Conservation (phyloP, 2,329 filamentous ascomycete species). For the Nakataea oryzae region DNA sequence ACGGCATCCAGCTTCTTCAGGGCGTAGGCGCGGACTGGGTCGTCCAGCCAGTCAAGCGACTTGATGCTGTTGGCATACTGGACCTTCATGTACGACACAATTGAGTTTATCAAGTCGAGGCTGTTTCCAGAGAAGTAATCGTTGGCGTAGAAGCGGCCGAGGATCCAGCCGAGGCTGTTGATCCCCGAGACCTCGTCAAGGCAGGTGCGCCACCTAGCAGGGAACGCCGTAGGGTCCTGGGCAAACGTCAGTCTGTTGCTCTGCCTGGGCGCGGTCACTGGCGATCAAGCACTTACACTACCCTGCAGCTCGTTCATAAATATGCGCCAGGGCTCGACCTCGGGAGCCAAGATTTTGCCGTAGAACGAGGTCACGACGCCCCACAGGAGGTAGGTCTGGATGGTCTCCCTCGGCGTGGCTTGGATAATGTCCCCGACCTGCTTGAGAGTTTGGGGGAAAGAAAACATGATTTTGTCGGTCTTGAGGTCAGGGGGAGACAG, state of each 20-base stretch:
- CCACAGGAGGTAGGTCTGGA: slow-evolving; percentile 45
- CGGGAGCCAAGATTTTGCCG: slow-evolving; percentile 34
- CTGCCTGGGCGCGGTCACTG: background rate
- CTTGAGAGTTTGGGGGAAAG: slow-evolving; percentile 39
- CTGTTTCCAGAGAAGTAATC: slow-evolving; percentile 44
- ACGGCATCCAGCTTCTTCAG: slow-evolving; percentile 55
- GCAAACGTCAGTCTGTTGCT: background rate
- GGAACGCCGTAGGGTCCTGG: slow-evolving; percentile 34
- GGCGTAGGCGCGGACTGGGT: slow-evolving; percentile 44
- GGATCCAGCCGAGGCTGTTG: slow-evolving; percentile 42
- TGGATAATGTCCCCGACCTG: slow-evolving; percentile 33
- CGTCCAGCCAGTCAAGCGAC: slow-evolving; percentile 48
- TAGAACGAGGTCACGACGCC: slow-evolving; percentile 39
- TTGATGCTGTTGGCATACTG: slow-evolving; percentile 28
- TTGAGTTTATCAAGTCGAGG: slow-evolving; percentile 44
- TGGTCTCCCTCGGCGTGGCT: slow-evolving; percentile 30
- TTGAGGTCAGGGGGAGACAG: slow-evolving; percentile 32
- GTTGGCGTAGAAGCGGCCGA: slow-evolving; percentile 48
- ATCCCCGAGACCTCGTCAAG: slow-evolving; percentile 33
- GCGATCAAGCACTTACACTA: slow-evolving; percentile 20
- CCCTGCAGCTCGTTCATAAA: slow-evolving; percentile 44
- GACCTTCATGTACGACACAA: slow-evolving; percentile 48
- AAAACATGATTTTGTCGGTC: slow-evolving; percentile 36
- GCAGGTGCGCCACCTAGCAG: slow-evolving; percentile 48
- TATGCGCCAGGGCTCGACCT: slow-evolving; percentile 35